Conservation (phyloP, 2,329 filamentous ascomycete genomes). For the Paraphoma chrysanthemicola region DNA sequence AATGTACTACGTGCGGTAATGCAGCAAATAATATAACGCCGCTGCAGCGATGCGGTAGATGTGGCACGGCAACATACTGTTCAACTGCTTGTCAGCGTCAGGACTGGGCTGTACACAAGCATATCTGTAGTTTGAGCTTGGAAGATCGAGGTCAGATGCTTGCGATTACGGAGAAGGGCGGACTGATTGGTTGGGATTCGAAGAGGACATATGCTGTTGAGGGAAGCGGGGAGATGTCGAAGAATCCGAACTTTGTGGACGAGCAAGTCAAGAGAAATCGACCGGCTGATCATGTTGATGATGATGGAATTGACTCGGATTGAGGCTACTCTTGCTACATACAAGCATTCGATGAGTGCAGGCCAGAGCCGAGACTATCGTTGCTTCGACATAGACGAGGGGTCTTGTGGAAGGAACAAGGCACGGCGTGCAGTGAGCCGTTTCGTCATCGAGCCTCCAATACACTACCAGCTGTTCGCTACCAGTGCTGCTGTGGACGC, state of each 20-base stretch:
- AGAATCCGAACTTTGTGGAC: constrained; percentile 23
- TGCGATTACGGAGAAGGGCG: constrained; percentile 25
- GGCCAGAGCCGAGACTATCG: too few relatives aligned
- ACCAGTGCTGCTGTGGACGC: too few relatives aligned
- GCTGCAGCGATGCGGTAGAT: constrained; percentile 27
- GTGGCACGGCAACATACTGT: constrained; percentile 32
- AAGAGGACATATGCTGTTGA: constrained; percentile 16
- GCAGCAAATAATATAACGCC: neutral
- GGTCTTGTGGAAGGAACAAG: too few relatives aligned
- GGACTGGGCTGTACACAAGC: constrained; percentile 32
- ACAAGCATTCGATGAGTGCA: too few relatives aligned
- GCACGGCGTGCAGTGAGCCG: too few relatives aligned
- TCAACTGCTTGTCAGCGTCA: constrained; percentile 20
- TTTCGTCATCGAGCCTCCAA: too few relatives aligned
- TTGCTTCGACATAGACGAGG: too few relatives aligned
- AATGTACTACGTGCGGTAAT: constrained; percentile 20
- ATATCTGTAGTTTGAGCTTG: constrained; percentile 25
- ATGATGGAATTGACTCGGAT: too few relatives aligned
- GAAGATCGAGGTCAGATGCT: constrained; percentile 30
- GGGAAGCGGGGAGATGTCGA: constrained; percentile 18
- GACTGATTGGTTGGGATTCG: constrained; percentile 27
- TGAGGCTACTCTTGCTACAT: too few relatives aligned
- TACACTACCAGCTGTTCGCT: too few relatives aligned
- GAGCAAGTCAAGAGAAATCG: constrained; percentile 8
- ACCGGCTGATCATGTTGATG: neutral